Percentiles rank a stretch among this genome's conserved stretches.
Conservation (phyloP, 495 filamentous ascomycete species). For the Penicillium tannophilum region DNA sequence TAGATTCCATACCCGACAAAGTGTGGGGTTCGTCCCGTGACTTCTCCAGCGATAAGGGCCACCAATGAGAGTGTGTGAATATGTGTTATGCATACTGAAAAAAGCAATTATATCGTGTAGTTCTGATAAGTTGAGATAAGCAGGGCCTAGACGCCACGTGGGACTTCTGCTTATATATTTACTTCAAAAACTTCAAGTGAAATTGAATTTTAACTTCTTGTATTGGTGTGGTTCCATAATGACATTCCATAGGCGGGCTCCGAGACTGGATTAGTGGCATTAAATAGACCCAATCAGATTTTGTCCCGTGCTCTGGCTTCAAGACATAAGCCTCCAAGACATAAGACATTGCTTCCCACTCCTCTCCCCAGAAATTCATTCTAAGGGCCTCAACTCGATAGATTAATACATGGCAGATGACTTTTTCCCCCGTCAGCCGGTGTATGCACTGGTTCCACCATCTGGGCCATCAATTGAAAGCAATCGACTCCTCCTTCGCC, state of each 20-base stretch:
- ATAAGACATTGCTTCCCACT: neutral
- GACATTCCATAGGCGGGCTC: conserved; percentile 3
- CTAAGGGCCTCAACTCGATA: too few relatives aligned
- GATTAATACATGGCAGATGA: neutral
- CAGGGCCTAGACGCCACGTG: too few relatives aligned
- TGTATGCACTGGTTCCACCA: conserved; percentile 17
- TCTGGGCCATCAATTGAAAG: conserved; percentile 21
- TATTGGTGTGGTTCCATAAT: too few relatives aligned
- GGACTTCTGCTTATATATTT: too few relatives aligned
- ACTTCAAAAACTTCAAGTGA: too few relatives aligned
- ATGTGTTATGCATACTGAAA: neutral
- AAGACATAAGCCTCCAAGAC: neutral
- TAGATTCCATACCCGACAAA: neutral
- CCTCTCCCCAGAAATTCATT: neutral
- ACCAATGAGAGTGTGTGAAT: neutral
- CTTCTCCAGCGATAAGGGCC: conserved; percentile 4
- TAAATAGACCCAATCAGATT: neutral
- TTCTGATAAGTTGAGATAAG: neutral
- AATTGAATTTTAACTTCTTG: too few relatives aligned
- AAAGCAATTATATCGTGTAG: neutral
- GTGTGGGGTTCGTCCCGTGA: conserved; percentile 12
- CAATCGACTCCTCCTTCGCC: conserved; percentile 23
- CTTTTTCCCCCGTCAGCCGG: conserved; percentile 14
- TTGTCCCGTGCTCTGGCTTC: neutral
- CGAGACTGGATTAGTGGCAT: conserved; percentile 10